Evolutionary conservation across 2,329 filamentous ascomycete species (phyloP), one percentile per base, ranked within the genome.

Genomic region (Epichloe aotearoae): DNA sequence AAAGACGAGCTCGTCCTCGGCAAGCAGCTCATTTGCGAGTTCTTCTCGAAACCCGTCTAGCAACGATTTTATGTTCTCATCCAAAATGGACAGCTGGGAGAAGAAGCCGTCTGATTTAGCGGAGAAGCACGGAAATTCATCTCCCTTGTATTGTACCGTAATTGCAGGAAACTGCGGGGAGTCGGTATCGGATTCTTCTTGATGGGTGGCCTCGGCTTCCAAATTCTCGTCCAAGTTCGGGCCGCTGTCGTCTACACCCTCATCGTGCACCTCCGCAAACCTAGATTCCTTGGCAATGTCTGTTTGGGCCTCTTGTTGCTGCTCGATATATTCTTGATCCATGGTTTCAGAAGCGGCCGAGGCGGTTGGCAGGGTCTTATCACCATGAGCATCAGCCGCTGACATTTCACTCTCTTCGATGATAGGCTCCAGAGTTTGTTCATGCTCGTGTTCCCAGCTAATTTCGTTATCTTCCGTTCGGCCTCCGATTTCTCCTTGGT

Each of bases 1-100:
- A 40, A 77, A 67, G n/a, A 72, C 66, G 41, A 78, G 61, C 51
- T 77, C 74, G 49, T 78, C 74, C 17, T 69, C 65, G 3, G 62
- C 52, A 5, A 63, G 61, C 3, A 77, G 59, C 49, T 77, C 75
- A 39, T 69, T 65, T 17, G 63, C 60, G 14, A 78, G 65, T 54
- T 76, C 72, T 6, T 62, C 59, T 33, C 74, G 72, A 33, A 78
- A 63, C 5, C 66, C 67, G 17, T 64, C 60, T 47, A 78, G 57
- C 11, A 78, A 63, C 7, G 65, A 62, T 17, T 71, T 69, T 47
- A 78, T 66, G 2, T 67, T 69, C 11, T 66, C 64, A 39, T 74
- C 67, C 17, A 76, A 56, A 3, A 71, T 62, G 14, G 66, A 66
- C 1, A 60, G 54, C 38, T 71, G 67, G 7, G 71, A 65, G 39